Percentiles rank a stretch among this genome's conserved stretches.
phyloP scores from a whole-genome alignment of 2,329 filamentous ascomycete species.

The Aspergillus aculeatinus region DNA sequence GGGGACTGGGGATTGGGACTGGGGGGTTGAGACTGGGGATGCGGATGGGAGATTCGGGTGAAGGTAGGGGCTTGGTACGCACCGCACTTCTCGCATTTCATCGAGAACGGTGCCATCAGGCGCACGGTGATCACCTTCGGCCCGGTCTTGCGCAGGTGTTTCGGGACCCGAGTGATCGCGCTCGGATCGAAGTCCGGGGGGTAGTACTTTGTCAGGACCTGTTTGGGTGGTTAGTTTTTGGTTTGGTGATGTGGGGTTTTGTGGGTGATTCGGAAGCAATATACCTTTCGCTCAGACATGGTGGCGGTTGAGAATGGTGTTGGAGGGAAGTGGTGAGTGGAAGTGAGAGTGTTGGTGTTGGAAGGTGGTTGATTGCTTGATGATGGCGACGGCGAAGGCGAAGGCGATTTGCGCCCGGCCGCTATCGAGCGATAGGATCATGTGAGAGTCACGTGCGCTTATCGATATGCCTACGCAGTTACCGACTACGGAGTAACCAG shows the following conservation, averaged over 20 bases:
- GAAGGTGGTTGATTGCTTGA: background rate
- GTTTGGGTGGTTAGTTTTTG: background rate
- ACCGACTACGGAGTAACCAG: too few relatives aligned
- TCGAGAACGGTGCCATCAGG: slow-evolving; percentile 83
- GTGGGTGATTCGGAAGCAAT: slow-evolving; percentile 1
- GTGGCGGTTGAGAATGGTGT: slow-evolving; percentile 24
- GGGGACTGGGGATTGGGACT: background rate
- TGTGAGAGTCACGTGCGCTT: background rate
- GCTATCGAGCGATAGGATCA: slow-evolving; percentile 3
- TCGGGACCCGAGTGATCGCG: slow-evolving; percentile 66
- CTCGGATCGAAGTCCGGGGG: slow-evolving; percentile 86
- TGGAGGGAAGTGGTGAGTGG: background rate
- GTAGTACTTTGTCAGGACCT: slow-evolving; percentile 47
- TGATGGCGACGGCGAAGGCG: background rate
- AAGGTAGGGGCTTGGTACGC: background rate
- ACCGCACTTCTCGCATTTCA: slow-evolving; percentile 62
- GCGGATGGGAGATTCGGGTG: too few relatives aligned
- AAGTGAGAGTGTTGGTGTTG: background rate
- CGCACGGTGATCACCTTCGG: slow-evolving; percentile 83
- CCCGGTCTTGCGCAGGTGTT: slow-evolving; percentile 60
- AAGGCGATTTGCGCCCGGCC: background rate
- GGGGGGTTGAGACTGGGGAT: background rate
- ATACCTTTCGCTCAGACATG: slow-evolving; percentile 68
- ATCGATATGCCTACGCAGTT: background rate
- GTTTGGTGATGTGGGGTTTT: background rate